These are phyloP conservation scores for Nannizziopsis barbatae DNA, from an alignment of 2,329 filamentous ascomycete genomes.

Conservation along the genomic window DNA sequence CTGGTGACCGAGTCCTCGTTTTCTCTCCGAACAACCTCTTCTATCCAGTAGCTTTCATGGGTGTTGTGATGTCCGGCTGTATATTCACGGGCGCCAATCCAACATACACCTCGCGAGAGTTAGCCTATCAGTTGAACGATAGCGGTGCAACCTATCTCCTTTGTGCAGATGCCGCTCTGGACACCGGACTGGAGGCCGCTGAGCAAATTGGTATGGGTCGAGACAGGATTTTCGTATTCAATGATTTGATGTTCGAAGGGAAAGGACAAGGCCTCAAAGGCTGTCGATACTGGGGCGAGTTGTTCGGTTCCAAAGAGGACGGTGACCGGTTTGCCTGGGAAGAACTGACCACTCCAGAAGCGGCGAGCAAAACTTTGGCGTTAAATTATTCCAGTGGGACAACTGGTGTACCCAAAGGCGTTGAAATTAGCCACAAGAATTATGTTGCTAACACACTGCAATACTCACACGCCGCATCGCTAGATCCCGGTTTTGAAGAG, in stretches of 20 bases:
- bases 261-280: slow-evolving; percentile 27
- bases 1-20: slow-evolving; percentile 60
- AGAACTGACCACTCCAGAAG: slow-evolving; percentile 24
- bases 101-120: slow-evolving; percentile 55
- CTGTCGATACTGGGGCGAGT: slow-evolving; percentile 52
- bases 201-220: slow-evolving; percentile 44
- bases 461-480: slow-evolving; percentile 40
- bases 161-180: slow-evolving; percentile 48
- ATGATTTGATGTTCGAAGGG: slow-evolving; percentile 43
- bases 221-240: slow-evolving; percentile 54
- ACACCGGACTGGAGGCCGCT: slow-evolving; percentile 57
- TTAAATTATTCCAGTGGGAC: slow-evolving; percentile 68
- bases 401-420: slow-evolving; percentile 74
- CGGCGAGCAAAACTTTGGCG: slow-evolving; percentile 44
- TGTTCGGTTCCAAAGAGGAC: slow-evolving; percentile 44
- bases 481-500: slow-evolving; percentile 41
- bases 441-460: slow-evolving; percentile 61
- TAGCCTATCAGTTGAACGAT: slow-evolving; percentile 65
- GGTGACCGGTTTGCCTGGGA: slow-evolving; percentile 54
- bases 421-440: slow-evolving; percentile 67
- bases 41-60: slow-evolving; percentile 59
- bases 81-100: slow-evolving; percentile 69
- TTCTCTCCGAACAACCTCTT: slow-evolving; percentile 65
- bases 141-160: slow-evolving; percentile 58
- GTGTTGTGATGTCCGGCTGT: slow-evolving; percentile 64